phyloP scores from a whole-genome alignment of 257 asterid genomes.

The Coffea eugenioides region DNA sequence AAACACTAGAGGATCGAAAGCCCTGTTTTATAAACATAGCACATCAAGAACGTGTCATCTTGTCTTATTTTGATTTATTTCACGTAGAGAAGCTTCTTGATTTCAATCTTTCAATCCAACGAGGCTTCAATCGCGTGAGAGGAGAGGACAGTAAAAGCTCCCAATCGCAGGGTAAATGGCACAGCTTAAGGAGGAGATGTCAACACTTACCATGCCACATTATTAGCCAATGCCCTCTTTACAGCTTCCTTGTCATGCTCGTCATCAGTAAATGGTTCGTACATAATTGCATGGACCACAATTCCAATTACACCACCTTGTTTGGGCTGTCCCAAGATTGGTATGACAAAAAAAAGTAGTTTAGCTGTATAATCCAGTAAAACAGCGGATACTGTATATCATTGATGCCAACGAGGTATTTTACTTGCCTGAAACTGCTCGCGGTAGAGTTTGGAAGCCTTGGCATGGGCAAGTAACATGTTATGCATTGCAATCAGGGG shows the following conservation, averaged over 20 bases:
- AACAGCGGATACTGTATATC: too few species aligned
- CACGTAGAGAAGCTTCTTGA: too few species aligned
- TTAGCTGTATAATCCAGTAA: too few species aligned
- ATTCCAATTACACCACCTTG: slow-evolving; percentile 52
- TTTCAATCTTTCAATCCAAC: too few species aligned
- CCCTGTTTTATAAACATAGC: slow-evolving; percentile 18
- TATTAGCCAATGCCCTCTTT: slow-evolving; percentile 48
- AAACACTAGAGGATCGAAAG: slow-evolving; percentile 58
- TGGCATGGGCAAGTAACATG: slow-evolving; percentile 65
- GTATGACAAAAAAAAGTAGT: too few species aligned
- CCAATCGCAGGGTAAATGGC: too few species aligned
- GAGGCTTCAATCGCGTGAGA: too few species aligned
- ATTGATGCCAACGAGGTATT: too few species aligned
- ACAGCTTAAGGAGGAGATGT: too few species aligned
- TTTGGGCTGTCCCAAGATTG: slow-evolving; percentile 27
- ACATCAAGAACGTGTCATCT: too few species aligned
- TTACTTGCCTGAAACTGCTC: slow-evolving; percentile 21
- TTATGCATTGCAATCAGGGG: slow-evolving; percentile 56
- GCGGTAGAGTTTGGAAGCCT: slow-evolving; percentile 50
- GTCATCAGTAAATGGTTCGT: slow-evolving; percentile 41
- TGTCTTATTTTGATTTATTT: too few species aligned
- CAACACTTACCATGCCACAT: slow-evolving; percentile 29
- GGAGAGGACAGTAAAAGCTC: too few species aligned
- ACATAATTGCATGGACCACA: slow-evolving; percentile 47
- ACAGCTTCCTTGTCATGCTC: slow-evolving; percentile 52